Evolutionary conservation across 495 filamentous ascomycete species (phyloP).

Genomic region (Hypomontagnella monticulosa): DNA sequence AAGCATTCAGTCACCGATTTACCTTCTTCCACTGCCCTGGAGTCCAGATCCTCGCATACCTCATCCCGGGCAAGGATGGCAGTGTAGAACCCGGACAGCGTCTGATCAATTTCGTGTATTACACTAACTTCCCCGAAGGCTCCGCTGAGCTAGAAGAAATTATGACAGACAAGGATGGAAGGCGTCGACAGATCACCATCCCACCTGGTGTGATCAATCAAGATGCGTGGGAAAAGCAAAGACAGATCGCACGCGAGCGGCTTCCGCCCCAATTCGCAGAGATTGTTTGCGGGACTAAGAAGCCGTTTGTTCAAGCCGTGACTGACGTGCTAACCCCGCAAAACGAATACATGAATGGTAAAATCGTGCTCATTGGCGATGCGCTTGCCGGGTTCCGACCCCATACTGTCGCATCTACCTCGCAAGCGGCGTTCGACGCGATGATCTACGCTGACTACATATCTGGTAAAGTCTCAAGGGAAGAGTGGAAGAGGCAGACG

Average conservation of each 20-base stretch:
- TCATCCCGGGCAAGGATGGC: slow-evolving; percentile 62
- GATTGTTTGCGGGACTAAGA: slow-evolving; percentile 56
- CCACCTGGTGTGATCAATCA: slow-evolving; percentile 58
- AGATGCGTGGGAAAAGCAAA: slow-evolving; percentile 57
- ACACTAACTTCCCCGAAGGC: slow-evolving; percentile 60
- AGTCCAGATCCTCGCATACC: slow-evolving; percentile 61
- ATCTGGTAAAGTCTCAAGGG: slow-evolving; percentile 49
- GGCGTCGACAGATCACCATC: slow-evolving; percentile 57
- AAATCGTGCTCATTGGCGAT: slow-evolving; percentile 65
- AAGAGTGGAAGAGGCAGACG: slow-evolving; percentile 55
- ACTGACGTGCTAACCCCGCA: slow-evolving; percentile 60
- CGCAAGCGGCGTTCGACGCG: slow-evolving; percentile 61
- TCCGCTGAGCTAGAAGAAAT: slow-evolving; percentile 59
- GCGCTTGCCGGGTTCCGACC: slow-evolving; percentile 66
- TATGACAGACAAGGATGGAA: slow-evolving; percentile 62
- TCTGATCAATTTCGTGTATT: slow-evolving; percentile 68
- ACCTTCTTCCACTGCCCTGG: slow-evolving; percentile 57
- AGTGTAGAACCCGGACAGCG: slow-evolving; percentile 57
- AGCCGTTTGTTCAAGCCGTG: slow-evolving; percentile 65
- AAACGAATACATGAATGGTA: slow-evolving; percentile 58
- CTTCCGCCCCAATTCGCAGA: slow-evolving; percentile 65
- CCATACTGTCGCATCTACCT: slow-evolving; percentile 63
- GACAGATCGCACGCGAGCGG: slow-evolving; percentile 48
- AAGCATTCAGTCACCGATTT: slow-evolving; percentile 45
- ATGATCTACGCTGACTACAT: slow-evolving; percentile 57